These are phyloP conservation scores for Penicillium bovifimosum DNA, from an alignment of 495 filamentous ascomycete species.

Conservation along the genomic window DNA sequence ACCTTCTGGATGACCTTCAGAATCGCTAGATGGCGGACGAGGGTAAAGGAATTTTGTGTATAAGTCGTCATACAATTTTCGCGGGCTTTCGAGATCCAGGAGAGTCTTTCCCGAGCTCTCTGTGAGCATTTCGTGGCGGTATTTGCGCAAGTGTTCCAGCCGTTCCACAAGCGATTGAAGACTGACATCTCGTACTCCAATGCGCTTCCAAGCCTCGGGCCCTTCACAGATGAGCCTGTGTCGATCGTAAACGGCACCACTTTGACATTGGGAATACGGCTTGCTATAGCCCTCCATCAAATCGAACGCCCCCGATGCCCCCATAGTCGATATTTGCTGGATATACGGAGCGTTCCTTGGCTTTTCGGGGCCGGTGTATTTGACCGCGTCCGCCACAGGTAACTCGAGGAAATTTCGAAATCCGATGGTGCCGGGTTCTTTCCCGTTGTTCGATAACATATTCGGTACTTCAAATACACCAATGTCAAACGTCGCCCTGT, in stretches of 20 bases:
- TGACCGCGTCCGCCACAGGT: slow-evolving; percentile 55
- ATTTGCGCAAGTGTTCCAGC: slow-evolving; percentile 35
- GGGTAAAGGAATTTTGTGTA: slow-evolving; percentile 45
- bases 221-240: slow-evolving; percentile 32
- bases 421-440: slow-evolving; percentile 70
- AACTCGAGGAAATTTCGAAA: slow-evolving; percentile 68
- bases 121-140: slow-evolving; percentile 34
- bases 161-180: slow-evolving; percentile 36
- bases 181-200: slow-evolving; percentile 39
- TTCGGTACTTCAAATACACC: slow-evolving; percentile 59
- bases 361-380: slow-evolving; percentile 30
- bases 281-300: slow-evolving; percentile 33
- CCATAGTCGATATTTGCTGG: slow-evolving; percentile 27
- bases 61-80: slow-evolving; percentile 40
- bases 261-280: slow-evolving; percentile 30
- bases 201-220: slow-evolving; percentile 35
- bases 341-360: slow-evolving; percentile 27
- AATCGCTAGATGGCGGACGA: slow-evolving; percentile 17
- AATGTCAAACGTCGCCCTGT: slow-evolving; percentile 51
- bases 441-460: slow-evolving; percentile 67
- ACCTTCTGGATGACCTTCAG: slow-evolving; percentile 28
- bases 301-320: slow-evolving; percentile 32
- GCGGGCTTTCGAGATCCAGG: slow-evolving; percentile 38
- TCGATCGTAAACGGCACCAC: slow-evolving; percentile 32
- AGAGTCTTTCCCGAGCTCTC: slow-evolving; percentile 30